Percentiles rank a stretch among this genome's conserved stretches.
Conservation (phyloP, 2,329 filamentous ascomycete genomes). For the Diaporthe citri region DNA sequence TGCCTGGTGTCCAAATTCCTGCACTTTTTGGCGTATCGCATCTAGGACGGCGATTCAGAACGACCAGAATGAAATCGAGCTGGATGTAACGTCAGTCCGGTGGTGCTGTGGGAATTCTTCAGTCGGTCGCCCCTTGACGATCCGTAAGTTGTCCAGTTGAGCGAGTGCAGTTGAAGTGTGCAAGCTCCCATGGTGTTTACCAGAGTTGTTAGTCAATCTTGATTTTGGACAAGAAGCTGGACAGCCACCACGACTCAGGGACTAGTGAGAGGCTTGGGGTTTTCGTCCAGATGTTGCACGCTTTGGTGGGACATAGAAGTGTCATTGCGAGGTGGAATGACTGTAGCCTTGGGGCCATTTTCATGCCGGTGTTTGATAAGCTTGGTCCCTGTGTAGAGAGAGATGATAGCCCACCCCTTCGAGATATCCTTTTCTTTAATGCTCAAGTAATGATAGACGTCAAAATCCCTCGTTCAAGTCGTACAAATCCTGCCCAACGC, state of each 20-base stretch:
- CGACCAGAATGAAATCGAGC: neutral
- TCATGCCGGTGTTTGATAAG: neutral
- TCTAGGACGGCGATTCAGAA: neutral
- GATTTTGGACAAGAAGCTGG: neutral
- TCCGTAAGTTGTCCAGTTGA: neutral
- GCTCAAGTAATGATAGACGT: conserved; percentile 31
- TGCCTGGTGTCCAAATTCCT: neutral
- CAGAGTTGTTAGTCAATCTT: neutral
- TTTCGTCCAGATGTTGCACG: neutral
- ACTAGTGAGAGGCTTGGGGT: neutral
- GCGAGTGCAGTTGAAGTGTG: neutral
- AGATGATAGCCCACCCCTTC: neutral
- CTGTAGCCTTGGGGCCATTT: neutral
- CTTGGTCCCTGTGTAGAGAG: no score
- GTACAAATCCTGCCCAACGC: conserved; percentile 29
- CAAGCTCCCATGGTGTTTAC: neutral
- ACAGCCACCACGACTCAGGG: neutral
- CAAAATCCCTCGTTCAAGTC: neutral
- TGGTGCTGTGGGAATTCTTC: no score
- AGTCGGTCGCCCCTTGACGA: no score
- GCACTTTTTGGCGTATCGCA: neutral
- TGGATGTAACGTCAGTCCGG: neutral
- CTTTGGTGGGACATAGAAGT: neutral
- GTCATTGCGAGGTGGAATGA: neutral
- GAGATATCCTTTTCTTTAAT: conserved; percentile 1